phyloP scores from a whole-genome alignment of 2,329 filamentous ascomycete species.

The Scedosporium apiospermum region DNA sequence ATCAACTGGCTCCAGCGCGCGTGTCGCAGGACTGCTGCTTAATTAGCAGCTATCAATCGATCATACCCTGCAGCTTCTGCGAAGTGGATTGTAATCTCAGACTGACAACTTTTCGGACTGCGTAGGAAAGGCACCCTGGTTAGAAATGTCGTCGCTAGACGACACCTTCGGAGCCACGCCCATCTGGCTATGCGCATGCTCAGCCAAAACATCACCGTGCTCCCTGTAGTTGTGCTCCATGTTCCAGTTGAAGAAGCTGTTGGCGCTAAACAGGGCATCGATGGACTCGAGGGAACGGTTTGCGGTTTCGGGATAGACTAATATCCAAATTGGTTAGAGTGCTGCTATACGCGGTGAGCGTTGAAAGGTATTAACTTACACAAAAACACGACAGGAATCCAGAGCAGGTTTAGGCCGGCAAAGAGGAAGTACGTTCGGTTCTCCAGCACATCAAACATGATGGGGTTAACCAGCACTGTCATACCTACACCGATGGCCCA shows the following conservation, averaged over 20 bases:
- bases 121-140: background rate
- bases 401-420: slow-evolving; percentile 38
- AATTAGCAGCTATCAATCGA: no score
- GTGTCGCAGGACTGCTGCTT: no score
- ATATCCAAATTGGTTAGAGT: slow-evolving; percentile 7
- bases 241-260: slow-evolving; percentile 31
- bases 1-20: no score
- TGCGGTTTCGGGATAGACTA: slow-evolving; percentile 32
- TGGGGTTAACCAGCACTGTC: slow-evolving; percentile 41
- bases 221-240: slow-evolving; percentile 26
- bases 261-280: slow-evolving; percentile 36
- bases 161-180: background rate
- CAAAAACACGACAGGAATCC: slow-evolving; percentile 39
- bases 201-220: slow-evolving; percentile 19
- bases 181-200: background rate
- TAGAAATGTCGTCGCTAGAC: background rate
- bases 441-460: slow-evolving; percentile 38
- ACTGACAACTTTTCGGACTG: background rate
- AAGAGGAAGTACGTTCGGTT: slow-evolving; percentile 43
- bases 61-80: no score
- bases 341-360: background rate
- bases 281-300: slow-evolving; percentile 41
- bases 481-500: slow-evolving; percentile 49
- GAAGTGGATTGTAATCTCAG: background rate
- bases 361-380: slow-evolving; percentile 13